These are phyloP conservation scores for Leishmania martiniquensis DNA, from an alignment of 208 protist genomes.

Conservation along the genomic window DNA sequence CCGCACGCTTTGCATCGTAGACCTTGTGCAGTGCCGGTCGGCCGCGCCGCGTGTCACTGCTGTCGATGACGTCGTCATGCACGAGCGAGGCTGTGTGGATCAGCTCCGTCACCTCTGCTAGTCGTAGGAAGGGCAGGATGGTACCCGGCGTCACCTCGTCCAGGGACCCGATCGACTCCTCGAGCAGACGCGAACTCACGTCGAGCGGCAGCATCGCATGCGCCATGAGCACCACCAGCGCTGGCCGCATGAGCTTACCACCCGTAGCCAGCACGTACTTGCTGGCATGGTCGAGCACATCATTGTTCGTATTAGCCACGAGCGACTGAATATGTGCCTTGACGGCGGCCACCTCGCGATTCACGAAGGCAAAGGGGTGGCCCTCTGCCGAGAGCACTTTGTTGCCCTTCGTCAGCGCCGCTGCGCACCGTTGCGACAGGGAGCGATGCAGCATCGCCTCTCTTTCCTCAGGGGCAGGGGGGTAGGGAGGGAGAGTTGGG, in stretches of 20 bases:
- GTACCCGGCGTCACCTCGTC: conserved; percentile 63
- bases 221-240: conserved; percentile 78
- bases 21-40: conserved; percentile 77
- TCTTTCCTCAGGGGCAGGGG: neutral
- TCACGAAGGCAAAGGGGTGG: conserved; percentile 60
- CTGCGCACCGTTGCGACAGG: conserved; percentile 8
- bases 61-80: conserved; percentile 97
- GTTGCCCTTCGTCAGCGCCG: conserved; percentile 29
- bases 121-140: conserved; percentile 72
- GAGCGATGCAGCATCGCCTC: conserved; percentile 20
- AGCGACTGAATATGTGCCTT: conserved; percentile 64
- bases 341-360: conserved; percentile 67
- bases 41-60: conserved; percentile 92
- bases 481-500: neutral
- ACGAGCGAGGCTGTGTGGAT: conserved; percentile 96
- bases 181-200: conserved; percentile 40
- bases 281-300: conserved; percentile 79
- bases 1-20: conserved; percentile 87
- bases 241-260: conserved; percentile 84
- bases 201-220: conserved; percentile 69
- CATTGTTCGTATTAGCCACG: conserved; percentile 66
- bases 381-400: conserved; percentile 51
- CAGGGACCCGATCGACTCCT: conserved; percentile 50
- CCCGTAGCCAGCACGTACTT: conserved; percentile 67
- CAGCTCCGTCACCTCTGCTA: conserved; percentile 96